A percentile compares a stretch with the other conserved stretches of the same genome.
Conservation (phyloP, 305 asterid species). For the Fraxinus angustifolia region DNA sequence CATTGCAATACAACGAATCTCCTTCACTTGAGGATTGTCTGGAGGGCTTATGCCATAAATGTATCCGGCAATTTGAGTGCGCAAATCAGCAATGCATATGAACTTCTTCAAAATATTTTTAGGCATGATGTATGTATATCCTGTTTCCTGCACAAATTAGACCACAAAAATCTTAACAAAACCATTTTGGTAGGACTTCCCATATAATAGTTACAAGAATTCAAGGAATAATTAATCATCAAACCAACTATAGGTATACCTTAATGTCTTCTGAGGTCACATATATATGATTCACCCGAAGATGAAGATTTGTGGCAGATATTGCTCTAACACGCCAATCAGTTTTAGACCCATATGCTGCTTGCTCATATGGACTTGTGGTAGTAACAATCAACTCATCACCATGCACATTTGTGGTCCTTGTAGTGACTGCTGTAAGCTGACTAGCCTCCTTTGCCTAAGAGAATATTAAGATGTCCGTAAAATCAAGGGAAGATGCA, state of each 20-base stretch:
- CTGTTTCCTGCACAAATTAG: constrained; percentile 79
- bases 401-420: constrained; percentile 92
- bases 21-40: constrained; percentile 98
- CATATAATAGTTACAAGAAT: background rate
- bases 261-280: constrained; percentile 98
- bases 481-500: background rate
- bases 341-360: constrained; percentile 81
- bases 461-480: background rate
- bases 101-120: constrained; percentile 95
- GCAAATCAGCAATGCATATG: constrained; percentile 92
- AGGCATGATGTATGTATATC: constrained; percentile 97
- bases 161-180: constrained; percentile 6
- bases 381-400: constrained; percentile 93
- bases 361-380: constrained; percentile 95
- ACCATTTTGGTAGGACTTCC: background rate
- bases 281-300: constrained; percentile 92
- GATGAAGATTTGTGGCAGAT: constrained; percentile 98
- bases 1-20: constrained; percentile 95
- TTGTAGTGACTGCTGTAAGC: constrained; percentile 93
- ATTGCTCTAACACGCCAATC: constrained; percentile 99
- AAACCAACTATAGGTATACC: constrained; percentile 37
- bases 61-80: constrained; percentile 93
- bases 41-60: constrained; percentile 97
- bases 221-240: background rate
- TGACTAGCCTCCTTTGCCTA: constrained; percentile 97